Base-by-base conservation (phyloP, 192 early-diverging fungal species). In the Entomortierella lignicola region DNA sequence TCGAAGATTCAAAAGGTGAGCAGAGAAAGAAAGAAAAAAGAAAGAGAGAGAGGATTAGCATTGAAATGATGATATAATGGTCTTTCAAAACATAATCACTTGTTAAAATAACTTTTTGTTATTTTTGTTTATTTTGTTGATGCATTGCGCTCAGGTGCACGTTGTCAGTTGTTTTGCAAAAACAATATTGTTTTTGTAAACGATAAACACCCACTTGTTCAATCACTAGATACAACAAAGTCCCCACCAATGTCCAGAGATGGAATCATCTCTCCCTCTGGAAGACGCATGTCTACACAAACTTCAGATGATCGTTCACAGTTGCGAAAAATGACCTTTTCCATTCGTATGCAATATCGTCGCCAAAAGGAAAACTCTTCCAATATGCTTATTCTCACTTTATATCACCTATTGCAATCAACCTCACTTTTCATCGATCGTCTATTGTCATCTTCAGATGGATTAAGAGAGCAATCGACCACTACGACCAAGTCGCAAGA, bases 311-410 rank as follows among this genome's bases (percentile, higher is more conserved):
- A 63, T 42, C 55, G 15, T 11, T 47, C 63, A 1, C 61, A 25
- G 4, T 60, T 23, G 31, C 59, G 62, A 12, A 55, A 52, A 37
- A 79, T 79, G 63, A 52, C 59, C 1, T 79, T 79, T 61, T 70
- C 75, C 11, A 79, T 79, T 57, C 64, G 31, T 26, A 70, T 79
- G 67, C 54, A 79, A 21, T 62, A 77, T 64, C 25, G 39, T 44
- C 72, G 55, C 42, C 71, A 55, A 48, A 39, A 57, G 32, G 29
- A 44, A 21, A 15, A 23, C 15, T 25, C 34, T n/a, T n/a, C n/a
- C 1, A 15, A 39, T 4, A 5, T 18, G 27, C 15, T 31, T n/a
- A 56, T 21, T 26, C 25, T 8, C 37, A 31, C 47, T n/a, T 59
- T 32, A 17, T 61, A 60, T 12, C 44, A 26, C 7, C 23, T 63